Conservation (phyloP, 352 stramenopile genomes). For the Globisporangium nagaii region DNA sequence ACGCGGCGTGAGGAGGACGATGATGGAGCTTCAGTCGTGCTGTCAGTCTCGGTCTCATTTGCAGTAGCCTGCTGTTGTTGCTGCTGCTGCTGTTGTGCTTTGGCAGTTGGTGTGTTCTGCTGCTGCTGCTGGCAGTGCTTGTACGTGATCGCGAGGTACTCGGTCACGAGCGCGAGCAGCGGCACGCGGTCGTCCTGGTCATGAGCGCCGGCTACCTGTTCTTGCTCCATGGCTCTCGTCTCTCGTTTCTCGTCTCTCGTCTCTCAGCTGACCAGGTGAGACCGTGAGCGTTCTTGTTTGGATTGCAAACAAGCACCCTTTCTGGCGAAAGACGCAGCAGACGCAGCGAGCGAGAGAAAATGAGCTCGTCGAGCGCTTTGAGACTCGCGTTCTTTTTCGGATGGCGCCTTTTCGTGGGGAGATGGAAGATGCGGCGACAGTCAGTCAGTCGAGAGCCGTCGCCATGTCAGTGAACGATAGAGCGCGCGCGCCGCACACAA, state of each 20-base stretch:
- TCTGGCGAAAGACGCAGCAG: not conserved
- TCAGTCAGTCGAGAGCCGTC: not conserved
- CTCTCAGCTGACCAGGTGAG: too few relatives aligned
- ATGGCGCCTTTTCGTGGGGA: constrained; percentile 2
- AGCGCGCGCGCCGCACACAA: not conserved
- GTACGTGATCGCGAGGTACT: constrained; percentile 23
- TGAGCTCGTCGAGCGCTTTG: not conserved
- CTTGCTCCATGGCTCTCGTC: not conserved
- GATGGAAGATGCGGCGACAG: not conserved
- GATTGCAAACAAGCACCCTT: not conserved
- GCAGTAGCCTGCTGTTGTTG: not conserved
- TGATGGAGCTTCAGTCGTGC: not conserved
- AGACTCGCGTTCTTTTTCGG: not conserved
- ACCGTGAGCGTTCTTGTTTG: too few relatives aligned
- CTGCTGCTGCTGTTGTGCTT: not conserved
- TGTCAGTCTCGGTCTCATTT: not conserved
- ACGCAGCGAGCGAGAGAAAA: not conserved
- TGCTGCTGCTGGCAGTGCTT: constrained; percentile 11
- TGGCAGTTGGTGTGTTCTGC: not conserved
- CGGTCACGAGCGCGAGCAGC: constrained; percentile 19
- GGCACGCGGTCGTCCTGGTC: not conserved
- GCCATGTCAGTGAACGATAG: too few relatives aligned
- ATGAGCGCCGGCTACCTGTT: not conserved
- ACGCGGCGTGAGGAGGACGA: constrained; percentile 12
- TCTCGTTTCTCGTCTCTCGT: too few relatives aligned